Percentiles rank a stretch among this genome's conserved stretches.
phyloP scores from a whole-genome alignment of 495 filamentous ascomycete genomes.

The Penicillium macrosclerotiorum region DNA sequence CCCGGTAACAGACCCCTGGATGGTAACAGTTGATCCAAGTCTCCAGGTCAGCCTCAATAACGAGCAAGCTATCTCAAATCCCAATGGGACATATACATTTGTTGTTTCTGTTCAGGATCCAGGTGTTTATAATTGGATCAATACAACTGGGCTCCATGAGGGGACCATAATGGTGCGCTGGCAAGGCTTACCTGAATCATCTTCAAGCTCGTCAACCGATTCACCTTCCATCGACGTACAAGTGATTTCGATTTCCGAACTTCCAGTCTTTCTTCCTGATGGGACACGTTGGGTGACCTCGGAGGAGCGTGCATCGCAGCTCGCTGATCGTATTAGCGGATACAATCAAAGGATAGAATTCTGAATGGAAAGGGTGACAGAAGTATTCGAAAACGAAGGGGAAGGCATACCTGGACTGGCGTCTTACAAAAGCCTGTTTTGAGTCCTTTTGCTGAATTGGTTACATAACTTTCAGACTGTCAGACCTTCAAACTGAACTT shows the following conservation, averaged over 20 bases:
- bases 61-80: conserved; percentile 1
- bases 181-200: conserved; percentile 8
- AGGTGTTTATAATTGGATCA: conserved; percentile 13
- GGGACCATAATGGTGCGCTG: conserved; percentile 18
- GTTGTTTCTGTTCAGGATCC: conserved; percentile 11
- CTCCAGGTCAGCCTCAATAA: background rate
- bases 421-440: too few species aligned
- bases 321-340: background rate
- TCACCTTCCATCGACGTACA: background rate
- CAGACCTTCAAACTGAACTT: too few species aligned
- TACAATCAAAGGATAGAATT: background rate
- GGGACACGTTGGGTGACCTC: background rate
- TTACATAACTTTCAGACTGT: too few species aligned
- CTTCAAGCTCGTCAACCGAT: background rate
- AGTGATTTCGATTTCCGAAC: background rate
- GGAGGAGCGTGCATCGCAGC: background rate
- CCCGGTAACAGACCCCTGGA: conserved; percentile 12
- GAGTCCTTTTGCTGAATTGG: too few species aligned
- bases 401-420: background rate
- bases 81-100: conserved; percentile 12
- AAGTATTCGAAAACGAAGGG: too few species aligned
- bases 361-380: background rate
- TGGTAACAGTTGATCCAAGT: conserved; percentile 6
- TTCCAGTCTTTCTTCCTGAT: background rate
- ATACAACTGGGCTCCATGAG: conserved; percentile 11